Evolutionary conservation across 495 filamentous ascomycete species (phyloP).

Genomic region (Lasiosphaeris hirsuta): DNA sequence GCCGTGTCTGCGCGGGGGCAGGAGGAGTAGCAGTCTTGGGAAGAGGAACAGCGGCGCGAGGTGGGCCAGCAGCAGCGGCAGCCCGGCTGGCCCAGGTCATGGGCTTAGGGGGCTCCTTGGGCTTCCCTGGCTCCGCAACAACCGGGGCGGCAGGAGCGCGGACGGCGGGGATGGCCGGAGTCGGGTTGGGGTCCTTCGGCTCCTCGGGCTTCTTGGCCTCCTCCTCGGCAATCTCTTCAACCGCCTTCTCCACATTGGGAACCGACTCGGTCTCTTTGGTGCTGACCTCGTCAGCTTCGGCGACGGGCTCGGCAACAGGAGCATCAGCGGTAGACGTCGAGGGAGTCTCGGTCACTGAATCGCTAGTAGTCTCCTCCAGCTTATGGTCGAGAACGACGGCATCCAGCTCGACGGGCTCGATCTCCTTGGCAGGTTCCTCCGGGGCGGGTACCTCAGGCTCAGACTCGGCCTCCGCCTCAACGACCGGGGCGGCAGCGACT

Average conservation of each 20-base stretch:
- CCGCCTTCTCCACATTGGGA: constrained; percentile 36
- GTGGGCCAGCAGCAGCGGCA: constrained; percentile 40
- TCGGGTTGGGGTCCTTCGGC: constrained; percentile 57
- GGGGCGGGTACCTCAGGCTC: constrained; percentile 10
- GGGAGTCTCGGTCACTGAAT: constrained; percentile 38
- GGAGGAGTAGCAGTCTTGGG: constrained; percentile 44
- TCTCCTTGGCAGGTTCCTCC: constrained; percentile 40
- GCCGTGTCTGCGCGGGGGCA: constrained; percentile 31
- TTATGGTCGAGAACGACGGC: constrained; percentile 48
- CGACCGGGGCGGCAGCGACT: constrained; percentile 34
- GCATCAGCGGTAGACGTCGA: constrained; percentile 27
- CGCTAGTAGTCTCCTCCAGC: constrained; percentile 39
- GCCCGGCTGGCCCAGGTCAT: constrained; percentile 91
- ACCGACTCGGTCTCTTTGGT: constrained; percentile 33
- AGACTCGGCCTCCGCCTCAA: constrained; percentile 43
- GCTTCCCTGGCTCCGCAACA: constrained; percentile 38
- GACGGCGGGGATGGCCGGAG: constrained; percentile 44
- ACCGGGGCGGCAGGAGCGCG: constrained; percentile 34
- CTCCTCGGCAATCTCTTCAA: constrained; percentile 46
- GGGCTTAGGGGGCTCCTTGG: constrained; percentile 49
- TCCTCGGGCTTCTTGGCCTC: constrained; percentile 52
- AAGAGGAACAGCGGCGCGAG: constrained; percentile 44
- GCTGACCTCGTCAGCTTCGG: constrained; percentile 28
- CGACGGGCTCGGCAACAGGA: constrained; percentile 46
- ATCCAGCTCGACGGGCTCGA: constrained; percentile 49